Evolutionary conservation across 441 rosid species (phyloP), one percentile per base, ranked within the genome.

Genomic region (Isatis lusitanica): DNA sequence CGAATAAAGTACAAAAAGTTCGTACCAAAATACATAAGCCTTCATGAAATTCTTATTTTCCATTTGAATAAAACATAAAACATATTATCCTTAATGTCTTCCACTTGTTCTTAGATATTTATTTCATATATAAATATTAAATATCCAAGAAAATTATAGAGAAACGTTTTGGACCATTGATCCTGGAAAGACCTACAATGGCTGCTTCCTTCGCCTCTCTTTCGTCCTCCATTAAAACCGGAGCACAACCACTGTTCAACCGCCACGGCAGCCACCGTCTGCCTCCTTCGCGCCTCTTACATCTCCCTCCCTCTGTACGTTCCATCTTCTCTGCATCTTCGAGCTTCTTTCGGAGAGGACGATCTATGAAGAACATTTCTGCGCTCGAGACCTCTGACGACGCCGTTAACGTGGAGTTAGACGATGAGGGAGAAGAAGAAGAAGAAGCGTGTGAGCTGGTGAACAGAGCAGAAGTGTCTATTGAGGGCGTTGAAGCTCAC

Each of bases 391-490:
- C 47, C 2, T 69, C 75, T 75, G 75, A 75, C 60, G 60, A 31
- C 12, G 24, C 60, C 50, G 75, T 70, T 76, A 58, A 76, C 42
- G 46, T 57, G 1, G 91, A 86, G 63, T 24, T 64, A 4, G 78
- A 82, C 17, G 86, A 76, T 18, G 17, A 57, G 6, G 85, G n/a
- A n/a, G n/a, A n/a, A n/a, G n/a, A 73, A 13, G 9, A 76, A 16
- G 12, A 92, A 43, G 95, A 94, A 79, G 79, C 90, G 11, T 94
- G 96, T 21, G 97, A 90, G 80, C 73, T 94, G 6, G 96, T 91
- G 15, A 85, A 66, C 43, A 91, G 96, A 66, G 65, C 69, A 8
- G 96, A 88, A 75, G 59, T 94, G 35, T 84, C 88, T 33, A 62
- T 88, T 6, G 90, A 87, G 71, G 57, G 79, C 61, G 82, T 92